These are phyloP conservation scores for Diaporthe citrichinensis DNA, from an alignment of 2,329 filamentous ascomycete species.

Conservation along the genomic window DNA sequence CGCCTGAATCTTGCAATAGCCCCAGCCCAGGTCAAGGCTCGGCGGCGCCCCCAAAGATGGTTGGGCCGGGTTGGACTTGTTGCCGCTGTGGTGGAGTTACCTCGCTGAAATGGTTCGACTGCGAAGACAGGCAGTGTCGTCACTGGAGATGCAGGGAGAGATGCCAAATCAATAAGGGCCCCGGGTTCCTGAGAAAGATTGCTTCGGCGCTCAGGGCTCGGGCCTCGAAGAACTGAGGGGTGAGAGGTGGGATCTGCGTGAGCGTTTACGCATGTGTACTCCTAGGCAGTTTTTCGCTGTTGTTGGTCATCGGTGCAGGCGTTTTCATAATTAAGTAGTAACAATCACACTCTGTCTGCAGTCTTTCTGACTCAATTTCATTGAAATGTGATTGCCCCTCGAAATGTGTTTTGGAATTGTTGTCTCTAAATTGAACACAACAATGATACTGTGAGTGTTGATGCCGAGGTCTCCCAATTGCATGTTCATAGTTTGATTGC, in stretches of 20 bases:
- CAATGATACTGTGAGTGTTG: neutral
- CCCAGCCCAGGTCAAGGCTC: neutral
- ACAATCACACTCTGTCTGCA: neutral
- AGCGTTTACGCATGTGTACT: neutral
- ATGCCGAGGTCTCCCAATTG: neutral
- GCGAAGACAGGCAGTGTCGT: constrained; percentile 21
- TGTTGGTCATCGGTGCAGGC: too few species aligned
- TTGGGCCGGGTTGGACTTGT: constrained; percentile 32
- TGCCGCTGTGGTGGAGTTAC: constrained; percentile 25
- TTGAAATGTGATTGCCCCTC: neutral
- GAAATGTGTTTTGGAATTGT: neutral
- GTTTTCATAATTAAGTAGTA: too few species aligned
- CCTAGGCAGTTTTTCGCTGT: neutral
- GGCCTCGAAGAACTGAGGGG: neutral
- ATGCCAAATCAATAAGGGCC: constrained; percentile 27
- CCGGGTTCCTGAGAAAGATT: constrained; percentile 9
- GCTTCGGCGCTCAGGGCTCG: neutral
- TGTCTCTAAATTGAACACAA: neutral
- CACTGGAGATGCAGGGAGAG: neutral
- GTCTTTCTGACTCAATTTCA: neutral
- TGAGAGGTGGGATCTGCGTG: neutral
- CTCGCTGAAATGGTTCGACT: constrained; percentile 32
- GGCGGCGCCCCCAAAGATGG: neutral
- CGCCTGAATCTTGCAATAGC: neutral
- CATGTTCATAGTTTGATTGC: neutral